Evolutionary conservation across 306 rosid genomes (phyloP), one percentile per base, ranked within the genome.

Genomic region (Gynostemma pentaphyllum): DNA sequence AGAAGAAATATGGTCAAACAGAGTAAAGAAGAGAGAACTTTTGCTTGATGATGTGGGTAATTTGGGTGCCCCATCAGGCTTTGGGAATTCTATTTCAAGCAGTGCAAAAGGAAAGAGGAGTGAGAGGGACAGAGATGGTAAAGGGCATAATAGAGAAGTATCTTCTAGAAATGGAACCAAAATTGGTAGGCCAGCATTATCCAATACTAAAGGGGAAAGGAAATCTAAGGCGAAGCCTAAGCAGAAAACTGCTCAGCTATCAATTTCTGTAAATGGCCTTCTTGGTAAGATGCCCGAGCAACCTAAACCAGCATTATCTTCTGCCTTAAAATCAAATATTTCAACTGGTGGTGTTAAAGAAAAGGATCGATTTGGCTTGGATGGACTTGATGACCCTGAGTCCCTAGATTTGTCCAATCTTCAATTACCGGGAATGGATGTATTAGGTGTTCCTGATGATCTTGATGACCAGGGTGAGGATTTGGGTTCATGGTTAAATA

Each of bases 51-150:
- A 89, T 75, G 88, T 94, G 18, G 95, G 81, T 76, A 68, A 74
- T 71, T 75, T 84, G 59, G 74, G 72, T 77, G 75, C 62, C 48
- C 84, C 85, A 16, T 51, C 89, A n/a, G 87, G 78, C 79, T 81
- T 88, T 44, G 95, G 88, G 69, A 73, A 46, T 79, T 80, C 94
- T 75, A 75, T 94, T 52, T 78, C 92, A 34, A 85, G 89, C 80
- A 89, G 81, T 76, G 94, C 97, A 67, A 94, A 94, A 77, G 97
- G 97, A 65, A 94, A 85, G 90, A 81, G 99, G 71, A 94, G 97
- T 47, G 99, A 92, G 71, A 92, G 99, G 82, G 99, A 94, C 68
- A 86, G 99, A 78, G 99, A 94, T 41, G 99, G 94, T 66, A 92
- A 92, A 75, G 96, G 88, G 75, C 85, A 92, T 65, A 69, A 79